These are phyloP conservation scores for Penicillium vulpinum DNA, from an alignment of 2,329 filamentous ascomycete species.

Conservation along the genomic window DNA sequence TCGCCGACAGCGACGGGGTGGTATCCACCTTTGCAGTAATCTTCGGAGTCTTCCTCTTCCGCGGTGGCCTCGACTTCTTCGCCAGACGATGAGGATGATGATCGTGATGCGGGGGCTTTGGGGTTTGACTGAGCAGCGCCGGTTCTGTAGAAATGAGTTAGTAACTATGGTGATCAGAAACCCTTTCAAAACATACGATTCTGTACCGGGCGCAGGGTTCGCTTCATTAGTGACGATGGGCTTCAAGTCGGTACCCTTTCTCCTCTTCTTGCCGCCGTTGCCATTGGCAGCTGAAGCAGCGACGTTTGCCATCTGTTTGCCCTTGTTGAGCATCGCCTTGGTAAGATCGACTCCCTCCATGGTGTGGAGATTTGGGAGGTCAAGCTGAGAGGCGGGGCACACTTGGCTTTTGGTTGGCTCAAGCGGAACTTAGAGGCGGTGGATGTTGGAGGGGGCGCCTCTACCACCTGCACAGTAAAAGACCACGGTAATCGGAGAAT, in stretches of 20 bases:
- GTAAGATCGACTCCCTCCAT: constrained; percentile 67
- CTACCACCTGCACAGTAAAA: background rate
- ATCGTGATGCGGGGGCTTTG: constrained; percentile 62
- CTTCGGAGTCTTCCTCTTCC: constrained; percentile 97
- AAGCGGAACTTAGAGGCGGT: constrained; percentile 13
- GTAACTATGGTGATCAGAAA: constrained; percentile 7
- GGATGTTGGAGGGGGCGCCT: constrained; percentile 15
- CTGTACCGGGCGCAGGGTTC: constrained; percentile 39
- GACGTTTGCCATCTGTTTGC: constrained; percentile 61
- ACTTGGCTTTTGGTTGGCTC: constrained; percentile 14
- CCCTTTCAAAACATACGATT: constrained; percentile 38
- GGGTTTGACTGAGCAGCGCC: constrained; percentile 16
- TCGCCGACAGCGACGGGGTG: constrained; percentile 94
- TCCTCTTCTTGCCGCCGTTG: constrained; percentile 63
- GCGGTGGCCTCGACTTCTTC: constrained; percentile 91
- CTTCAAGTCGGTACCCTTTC: constrained; percentile 64
- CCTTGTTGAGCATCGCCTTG: constrained; percentile 65
- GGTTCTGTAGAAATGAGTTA: constrained; percentile 30
- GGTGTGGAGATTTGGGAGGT: constrained; percentile 32
- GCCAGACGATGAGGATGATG: constrained; percentile 73
- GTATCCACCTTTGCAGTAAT: constrained; percentile 99
- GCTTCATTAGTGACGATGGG: constrained; percentile 66
- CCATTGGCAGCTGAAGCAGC: constrained; percentile 51
- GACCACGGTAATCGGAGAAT: background rate
- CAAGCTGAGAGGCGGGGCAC: constrained; percentile 27